A percentile compares a stretch with the other conserved stretches of the same genome.
Evolutionary conservation across 805 yeast genomes (phyloP).

Genomic region (Saturnispora gosingensis): DNA sequence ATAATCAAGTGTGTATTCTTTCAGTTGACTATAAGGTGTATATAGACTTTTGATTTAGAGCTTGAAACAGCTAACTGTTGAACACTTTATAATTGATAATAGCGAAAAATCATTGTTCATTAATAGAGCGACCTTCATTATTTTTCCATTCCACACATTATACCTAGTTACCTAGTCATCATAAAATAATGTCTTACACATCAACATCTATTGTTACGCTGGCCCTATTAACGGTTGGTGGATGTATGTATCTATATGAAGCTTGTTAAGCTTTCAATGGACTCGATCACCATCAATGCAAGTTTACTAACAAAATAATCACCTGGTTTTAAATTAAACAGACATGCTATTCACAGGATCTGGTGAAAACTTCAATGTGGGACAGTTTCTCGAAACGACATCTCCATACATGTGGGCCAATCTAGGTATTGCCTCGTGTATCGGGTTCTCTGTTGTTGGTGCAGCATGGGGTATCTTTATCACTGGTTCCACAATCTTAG

Average conservation of each 20-base stretch:
- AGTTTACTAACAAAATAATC: neutral
- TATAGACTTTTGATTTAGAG: neutral
- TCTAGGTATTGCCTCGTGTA: constrained; percentile 81
- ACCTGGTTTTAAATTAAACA: neutral
- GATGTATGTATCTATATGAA: constrained; percentile 71
- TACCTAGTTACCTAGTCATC: neutral
- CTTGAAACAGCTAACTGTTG: neutral
- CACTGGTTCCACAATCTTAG: constrained; percentile 88
- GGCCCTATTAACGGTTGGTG: constrained; percentile 12
- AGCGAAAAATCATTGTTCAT: neutral
- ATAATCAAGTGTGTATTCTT: neutral
- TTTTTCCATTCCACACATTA: neutral
- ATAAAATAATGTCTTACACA: constrained; percentile 6
- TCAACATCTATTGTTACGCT: constrained; percentile 9
- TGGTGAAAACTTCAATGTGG: constrained; percentile 88
- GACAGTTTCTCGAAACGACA: constrained; percentile 71
- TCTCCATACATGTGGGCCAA: constrained; percentile 98
- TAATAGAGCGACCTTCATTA: neutral
- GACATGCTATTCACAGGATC: constrained; percentile 79
- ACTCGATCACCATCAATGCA: neutral
- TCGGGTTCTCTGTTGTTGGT: constrained; percentile 90
- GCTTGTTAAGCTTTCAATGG: constrained; percentile 83
- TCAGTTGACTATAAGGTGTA: neutral
- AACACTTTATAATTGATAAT: neutral
- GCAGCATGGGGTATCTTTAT: constrained; percentile 99